Conservation (phyloP, 257 asterid genomes). For the Anisodus acutangulus region DNA sequence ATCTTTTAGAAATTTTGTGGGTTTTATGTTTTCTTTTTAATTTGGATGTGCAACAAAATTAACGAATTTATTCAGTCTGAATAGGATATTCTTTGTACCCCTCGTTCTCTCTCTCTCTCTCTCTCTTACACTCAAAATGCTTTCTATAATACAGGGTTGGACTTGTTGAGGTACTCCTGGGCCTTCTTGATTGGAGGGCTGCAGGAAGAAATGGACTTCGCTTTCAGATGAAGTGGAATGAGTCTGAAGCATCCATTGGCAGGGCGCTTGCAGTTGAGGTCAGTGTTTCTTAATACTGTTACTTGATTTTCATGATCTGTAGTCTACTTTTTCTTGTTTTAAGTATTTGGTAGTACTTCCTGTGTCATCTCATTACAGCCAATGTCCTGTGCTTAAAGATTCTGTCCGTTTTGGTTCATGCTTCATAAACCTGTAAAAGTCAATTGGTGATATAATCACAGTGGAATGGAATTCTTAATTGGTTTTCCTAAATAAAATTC, state of each 20-base stretch:
- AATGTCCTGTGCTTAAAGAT: background rate
- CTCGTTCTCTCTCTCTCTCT: background rate
- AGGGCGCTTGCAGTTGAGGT: slow-evolving; percentile 97
- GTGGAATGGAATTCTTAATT: background rate
- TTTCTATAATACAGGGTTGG: slow-evolving; percentile 71
- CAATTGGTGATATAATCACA: background rate
- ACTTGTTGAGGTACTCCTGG: slow-evolving; percentile 96
- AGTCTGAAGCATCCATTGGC: slow-evolving; percentile 96
- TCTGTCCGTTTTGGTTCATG: background rate
- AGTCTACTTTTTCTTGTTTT: background rate
- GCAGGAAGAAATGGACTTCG: slow-evolving; percentile 84
- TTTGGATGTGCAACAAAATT: background rate
- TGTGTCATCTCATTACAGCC: slow-evolving; percentile 8
- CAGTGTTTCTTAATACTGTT: slow-evolving; percentile 32
- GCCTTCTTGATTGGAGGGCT: slow-evolving; percentile 99
- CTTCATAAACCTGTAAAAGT: slow-evolving; percentile 5
- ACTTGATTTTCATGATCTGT: background rate
- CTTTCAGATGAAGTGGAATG: slow-evolving; percentile 97
- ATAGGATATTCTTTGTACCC: background rate
- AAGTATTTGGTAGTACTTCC: slow-evolving; percentile 6
- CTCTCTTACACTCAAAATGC: background rate
- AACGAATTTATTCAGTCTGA: background rate
- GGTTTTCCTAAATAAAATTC: slow-evolving; percentile 24
- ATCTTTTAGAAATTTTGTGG: background rate
- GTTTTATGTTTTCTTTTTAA: background rate